phyloP scores from a whole-genome alignment of 1,284 basidiomycete species.

The Irpex lacteus region DNA sequence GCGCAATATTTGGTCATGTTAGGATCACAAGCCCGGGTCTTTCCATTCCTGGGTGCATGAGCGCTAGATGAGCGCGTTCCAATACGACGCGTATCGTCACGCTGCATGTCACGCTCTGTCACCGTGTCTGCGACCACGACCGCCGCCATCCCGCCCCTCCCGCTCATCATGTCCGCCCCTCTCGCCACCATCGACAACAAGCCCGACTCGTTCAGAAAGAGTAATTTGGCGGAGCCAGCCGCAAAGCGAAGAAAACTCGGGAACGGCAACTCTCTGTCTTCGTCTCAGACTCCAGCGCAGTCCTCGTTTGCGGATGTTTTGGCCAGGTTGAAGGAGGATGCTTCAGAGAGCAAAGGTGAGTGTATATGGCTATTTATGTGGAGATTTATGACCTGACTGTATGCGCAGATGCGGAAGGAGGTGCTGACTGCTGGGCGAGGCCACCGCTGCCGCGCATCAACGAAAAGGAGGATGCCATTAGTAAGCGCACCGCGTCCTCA shows the following conservation, averaged over 20 bases:
- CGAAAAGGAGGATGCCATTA: slow-evolving; percentile 59
- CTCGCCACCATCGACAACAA: not conserved
- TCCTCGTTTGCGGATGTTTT: slow-evolving; percentile 78
- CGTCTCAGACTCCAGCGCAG: slow-evolving; percentile 12
- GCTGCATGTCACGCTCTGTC: not conserved
- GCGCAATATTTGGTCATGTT: not conserved
- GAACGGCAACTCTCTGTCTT: not conserved
- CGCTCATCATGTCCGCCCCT: not conserved
- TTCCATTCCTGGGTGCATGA: not conserved
- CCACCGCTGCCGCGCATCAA: slow-evolving; percentile 60
- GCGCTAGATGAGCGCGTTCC: not conserved
- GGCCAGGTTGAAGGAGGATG: slow-evolving; percentile 70
- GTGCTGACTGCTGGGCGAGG: slow-evolving; percentile 76
- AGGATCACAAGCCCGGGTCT: not conserved
- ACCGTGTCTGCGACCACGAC: not conserved
- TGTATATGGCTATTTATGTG: slow-evolving; percentile 12
- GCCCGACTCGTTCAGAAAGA: not conserved
- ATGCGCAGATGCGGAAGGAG: slow-evolving; percentile 62
- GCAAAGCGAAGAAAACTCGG: slow-evolving; percentile 1
- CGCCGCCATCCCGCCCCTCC: not conserved
- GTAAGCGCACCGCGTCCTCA: slow-evolving; percentile 26
- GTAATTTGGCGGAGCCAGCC: not conserved
- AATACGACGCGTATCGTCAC: not conserved
- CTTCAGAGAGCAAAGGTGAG: slow-evolving; percentile 43
- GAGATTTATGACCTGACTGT: no score